Percentiles rank a stretch among this genome's conserved stretches.
phyloP scores from a whole-genome alignment of 495 filamentous ascomycete species.

The Glutinoglossum americanum region DNA sequence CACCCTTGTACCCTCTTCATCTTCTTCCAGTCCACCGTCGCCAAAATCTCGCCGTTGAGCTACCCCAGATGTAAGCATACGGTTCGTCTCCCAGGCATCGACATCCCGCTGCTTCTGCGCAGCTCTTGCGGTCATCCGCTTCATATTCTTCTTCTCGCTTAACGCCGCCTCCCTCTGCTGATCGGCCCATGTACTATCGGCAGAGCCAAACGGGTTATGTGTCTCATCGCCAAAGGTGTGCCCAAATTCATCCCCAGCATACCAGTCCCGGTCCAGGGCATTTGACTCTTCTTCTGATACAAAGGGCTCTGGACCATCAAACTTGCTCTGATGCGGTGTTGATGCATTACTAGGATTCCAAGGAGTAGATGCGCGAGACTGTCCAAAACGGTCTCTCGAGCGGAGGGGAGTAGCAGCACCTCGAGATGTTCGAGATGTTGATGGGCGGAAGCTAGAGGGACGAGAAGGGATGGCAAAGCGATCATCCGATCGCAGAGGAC shows the following conservation, averaged over 20 bases:
- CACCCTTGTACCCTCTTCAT: slow-evolving; percentile 74
- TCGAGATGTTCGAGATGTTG: slow-evolving; percentile 13
- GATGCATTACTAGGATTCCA: slow-evolving; percentile 2
- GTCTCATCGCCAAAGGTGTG: slow-evolving; percentile 62
- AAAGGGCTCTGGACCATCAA: slow-evolving; percentile 16
- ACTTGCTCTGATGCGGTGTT: slow-evolving; percentile 10
- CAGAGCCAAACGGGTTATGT: slow-evolving; percentile 44
- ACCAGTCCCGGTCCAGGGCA: slow-evolving; percentile 79
- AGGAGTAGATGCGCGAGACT: slow-evolving; percentile 8
- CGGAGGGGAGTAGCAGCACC: slow-evolving; percentile 13
- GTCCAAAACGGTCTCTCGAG: not conserved
- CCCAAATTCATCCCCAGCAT: slow-evolving; percentile 54
- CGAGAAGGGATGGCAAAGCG: slow-evolving; percentile 27
- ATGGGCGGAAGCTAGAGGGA: slow-evolving; percentile 20
- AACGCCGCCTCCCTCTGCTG: slow-evolving; percentile 50
- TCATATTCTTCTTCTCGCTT: slow-evolving; percentile 51
- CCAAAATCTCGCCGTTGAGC: slow-evolving; percentile 71
- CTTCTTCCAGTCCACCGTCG: slow-evolving; percentile 56
- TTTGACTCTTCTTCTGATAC: slow-evolving; percentile 22
- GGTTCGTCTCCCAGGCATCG: slow-evolving; percentile 96
- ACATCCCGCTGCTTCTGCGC: slow-evolving; percentile 78
- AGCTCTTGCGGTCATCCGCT: slow-evolving; percentile 45
- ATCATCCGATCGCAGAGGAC: slow-evolving; percentile 30
- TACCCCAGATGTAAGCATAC: slow-evolving; percentile 91
- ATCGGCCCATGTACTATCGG: slow-evolving; percentile 44